These are phyloP conservation scores for Sclerotinia subarctica DNA, from an alignment of 2,329 filamentous ascomycete species.

Conservation along the genomic window DNA sequence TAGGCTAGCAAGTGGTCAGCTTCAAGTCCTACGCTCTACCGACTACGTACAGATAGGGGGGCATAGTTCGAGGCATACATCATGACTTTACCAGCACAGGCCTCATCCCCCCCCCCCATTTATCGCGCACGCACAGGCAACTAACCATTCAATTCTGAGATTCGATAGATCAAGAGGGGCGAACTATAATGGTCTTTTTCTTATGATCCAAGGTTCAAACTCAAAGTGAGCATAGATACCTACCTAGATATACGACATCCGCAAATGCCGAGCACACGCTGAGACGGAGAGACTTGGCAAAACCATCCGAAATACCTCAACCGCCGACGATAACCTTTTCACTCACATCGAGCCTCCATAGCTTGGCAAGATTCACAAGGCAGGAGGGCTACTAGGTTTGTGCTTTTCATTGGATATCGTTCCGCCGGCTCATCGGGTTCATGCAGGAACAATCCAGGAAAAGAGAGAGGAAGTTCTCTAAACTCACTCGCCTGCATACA, in stretches of 20 bases:
- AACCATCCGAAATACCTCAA: neutral
- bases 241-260: neutral
- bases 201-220: neutral
- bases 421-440: neutral
- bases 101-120: conserved; percentile 1
- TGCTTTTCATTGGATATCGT: neutral
- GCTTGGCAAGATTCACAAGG: neutral
- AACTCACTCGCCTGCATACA: conserved; percentile 16
- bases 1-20: neutral
- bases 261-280: conserved; percentile 4
- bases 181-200: neutral
- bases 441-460: conserved; percentile 14
- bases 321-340: neutral
- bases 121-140: conserved; percentile 6
- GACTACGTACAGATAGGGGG: neutral
- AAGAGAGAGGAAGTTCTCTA: neutral
- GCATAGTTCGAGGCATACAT: neutral
- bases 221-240: neutral
- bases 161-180: conserved; percentile 11
- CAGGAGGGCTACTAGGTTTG: neutral
- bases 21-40: neutral
- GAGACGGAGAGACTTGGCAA: conserved; percentile 3
- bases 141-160: neutral
- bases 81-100: conserved; percentile 1
- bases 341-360: neutral